Evolutionary conservation across 73 alveolate genomes (phyloP), one percentile per base, ranked within the genome.

Genomic region (Paramecium octaurelia): DNA sequence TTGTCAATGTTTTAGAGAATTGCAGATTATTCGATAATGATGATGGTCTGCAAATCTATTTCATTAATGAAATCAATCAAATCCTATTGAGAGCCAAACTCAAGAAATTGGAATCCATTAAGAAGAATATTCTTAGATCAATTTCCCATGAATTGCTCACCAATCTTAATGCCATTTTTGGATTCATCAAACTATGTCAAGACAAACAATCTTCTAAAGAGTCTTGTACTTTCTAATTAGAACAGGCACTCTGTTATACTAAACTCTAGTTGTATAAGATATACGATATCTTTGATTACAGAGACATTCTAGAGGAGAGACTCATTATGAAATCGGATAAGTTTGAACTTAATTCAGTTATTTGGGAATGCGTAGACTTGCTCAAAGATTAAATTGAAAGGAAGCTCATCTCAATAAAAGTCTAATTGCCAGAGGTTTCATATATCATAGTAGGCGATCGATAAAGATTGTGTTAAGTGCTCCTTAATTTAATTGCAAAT

Each of bases 61-160:
- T 75, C 54, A 75, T 75, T 10, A 64, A 75, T 36, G 88, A 75
- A 75, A 14, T 75, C 11, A 38, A 35, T 35, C 21, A 35, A 38
- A 42, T 75, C 18, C 34, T 75, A 6, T 20, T 75, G 7, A 29
- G 46, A 75, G 60, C 58, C 4, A 38, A 75, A 75, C 38, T 75
- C 10, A 75, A 75, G 18, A 75, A 75, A 42, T 60, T 75, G 6
- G 88, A 75, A 75, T 75, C 88, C 6, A 42, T 75, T 11, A 75
- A 75, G 36, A 75, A 75, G 42, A 75, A 75, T 11, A 75, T 75
- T n/a, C 40, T 75, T 8, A 34, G 88, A 42, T 75, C 88, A 35
- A 75, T 75, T 10, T 75, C 88, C n/a, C 88, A 75, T 75, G 88
- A 75, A 75, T 75, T 75, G 21, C 38, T 75, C 6, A 75, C 58